Conservation (phyloP, 164 flowering plant genomes). For the Stephania cephalantha region DNA sequence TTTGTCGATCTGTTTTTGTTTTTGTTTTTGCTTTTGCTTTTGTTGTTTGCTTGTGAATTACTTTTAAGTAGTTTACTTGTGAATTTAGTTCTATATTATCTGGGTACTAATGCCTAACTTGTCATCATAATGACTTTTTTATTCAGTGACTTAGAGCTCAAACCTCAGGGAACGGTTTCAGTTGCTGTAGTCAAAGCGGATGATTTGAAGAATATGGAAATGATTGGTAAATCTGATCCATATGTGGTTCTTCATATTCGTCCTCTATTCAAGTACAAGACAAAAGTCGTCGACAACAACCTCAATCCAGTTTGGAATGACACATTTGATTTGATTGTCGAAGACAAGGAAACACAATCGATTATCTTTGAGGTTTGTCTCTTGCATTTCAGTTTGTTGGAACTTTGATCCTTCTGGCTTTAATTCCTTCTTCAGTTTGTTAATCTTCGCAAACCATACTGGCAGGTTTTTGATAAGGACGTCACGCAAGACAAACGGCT, state of each 20-base stretch:
- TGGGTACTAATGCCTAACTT: background rate
- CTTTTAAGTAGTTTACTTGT: background rate
- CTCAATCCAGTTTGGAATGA: conserved; percentile 93
- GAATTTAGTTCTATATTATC: background rate
- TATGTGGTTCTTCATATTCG: conserved; percentile 67
- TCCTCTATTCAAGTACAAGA: conserved; percentile 75
- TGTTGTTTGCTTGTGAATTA: too few species aligned
- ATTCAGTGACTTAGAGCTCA: conserved; percentile 92
- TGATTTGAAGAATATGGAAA: conserved; percentile 90
- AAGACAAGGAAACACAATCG: conserved; percentile 94
- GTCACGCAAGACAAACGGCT: conserved; percentile 81
- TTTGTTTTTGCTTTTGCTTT: too few species aligned
- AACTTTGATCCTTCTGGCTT: background rate
- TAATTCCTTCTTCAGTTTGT: background rate
- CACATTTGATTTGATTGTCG: conserved; percentile 81
- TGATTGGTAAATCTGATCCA: conserved; percentile 99
- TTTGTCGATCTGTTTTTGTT: too few species aligned
- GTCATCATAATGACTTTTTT: background rate
- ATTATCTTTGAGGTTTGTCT: conserved; percentile 68
- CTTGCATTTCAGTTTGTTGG: background rate
- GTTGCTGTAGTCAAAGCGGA: conserved; percentile 69
- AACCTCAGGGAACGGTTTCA: conserved; percentile 77
- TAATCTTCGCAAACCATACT: background rate
- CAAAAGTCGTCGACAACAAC: conserved; percentile 74
- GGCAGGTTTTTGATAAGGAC: conserved; percentile 84